Percentiles rank a stretch among this genome's conserved stretches.
phyloP scores from a whole-genome alignment of 1,284 basidiomycete genomes.

The Cystobasidium sp. region DNA sequence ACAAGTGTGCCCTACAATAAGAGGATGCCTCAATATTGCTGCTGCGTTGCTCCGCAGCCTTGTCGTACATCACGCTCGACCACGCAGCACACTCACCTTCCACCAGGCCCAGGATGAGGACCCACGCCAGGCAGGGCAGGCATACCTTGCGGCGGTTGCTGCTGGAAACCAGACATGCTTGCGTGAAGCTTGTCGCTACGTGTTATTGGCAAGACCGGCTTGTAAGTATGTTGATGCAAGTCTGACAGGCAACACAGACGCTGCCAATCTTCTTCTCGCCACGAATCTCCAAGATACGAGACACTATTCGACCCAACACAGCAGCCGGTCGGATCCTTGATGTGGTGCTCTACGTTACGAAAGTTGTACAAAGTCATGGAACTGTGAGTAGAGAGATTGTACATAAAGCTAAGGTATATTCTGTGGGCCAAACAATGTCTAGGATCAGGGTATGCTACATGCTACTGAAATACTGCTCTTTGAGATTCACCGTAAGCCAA shows the following conservation, averaged over 20 bases:
- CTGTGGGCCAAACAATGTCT: neutral
- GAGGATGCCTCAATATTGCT: neutral
- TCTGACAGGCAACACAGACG: too few relatives aligned
- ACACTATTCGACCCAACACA: too few relatives aligned
- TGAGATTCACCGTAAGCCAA: neutral
- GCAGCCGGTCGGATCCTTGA: too few relatives aligned
- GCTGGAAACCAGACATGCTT: slow-evolving; percentile 23
- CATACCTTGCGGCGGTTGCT: slow-evolving; percentile 25
- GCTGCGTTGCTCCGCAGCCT: neutral
- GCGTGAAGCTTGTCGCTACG: neutral
- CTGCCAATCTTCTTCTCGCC: too few relatives aligned
- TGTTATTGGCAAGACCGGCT: neutral
- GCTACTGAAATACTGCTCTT: neutral
- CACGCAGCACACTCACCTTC: slow-evolving; percentile 13
- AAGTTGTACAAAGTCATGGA: neutral
- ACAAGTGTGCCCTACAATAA: slow-evolving; percentile 76
- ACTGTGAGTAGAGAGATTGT: neutral
- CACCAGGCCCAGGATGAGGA: slow-evolving; percentile 18
- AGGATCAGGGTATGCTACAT: slow-evolving; percentile 7
- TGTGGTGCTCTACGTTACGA: too few relatives aligned
- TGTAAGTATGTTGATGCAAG: neutral
- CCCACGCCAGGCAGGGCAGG: slow-evolving; percentile 26
- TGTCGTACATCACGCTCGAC: neutral
- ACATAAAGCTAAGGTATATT: neutral
- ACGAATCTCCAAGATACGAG: too few relatives aligned